Base-by-base conservation (phyloP, 306 rosid species). In the Sphenostylis stenocarpa region DNA sequence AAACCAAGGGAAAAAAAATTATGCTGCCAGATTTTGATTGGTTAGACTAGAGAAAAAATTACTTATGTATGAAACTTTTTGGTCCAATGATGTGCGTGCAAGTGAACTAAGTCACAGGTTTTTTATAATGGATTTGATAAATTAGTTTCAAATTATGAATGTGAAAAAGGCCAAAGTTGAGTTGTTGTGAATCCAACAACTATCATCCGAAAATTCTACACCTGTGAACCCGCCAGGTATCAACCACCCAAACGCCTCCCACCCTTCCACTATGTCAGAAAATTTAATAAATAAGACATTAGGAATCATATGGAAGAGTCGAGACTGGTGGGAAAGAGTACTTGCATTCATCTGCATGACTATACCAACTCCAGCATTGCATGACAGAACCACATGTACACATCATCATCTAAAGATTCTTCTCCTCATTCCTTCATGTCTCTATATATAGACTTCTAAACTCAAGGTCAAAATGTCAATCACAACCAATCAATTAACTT, bases 281-380 rank as follows among this genome's bases (percentile, higher is more conserved):
- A 78, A 58, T 43, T 33, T 17, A 73, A 2, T 23, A 23, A 48
- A 28, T 14, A 60, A n/a, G 19, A 34, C n/a, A 38, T 31, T 67
- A 13, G 20, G 80, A 84, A 70, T 64, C 67, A 20, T 26, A 45
- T 63, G 17, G 39, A 45, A 70, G 79, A 70, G 72, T 75, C 76
- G 70, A 56, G 72, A 64, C 68, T 48, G 73, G 23, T 62, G 80
- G 2, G 87, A 80, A 80, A 79, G 3, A 52, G 80, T 64, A 45
- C 71, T 38, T 76, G 41, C 47, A 68, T 15, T 70, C 20, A 23
- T 29, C 28, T 80, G 34, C 71, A 77, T 67, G 64, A 53, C 78
- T 55, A 19, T 44, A 85, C 78, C 85, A 81, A 74, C 85, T 81
- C 85, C 85, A 77, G 34, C 58, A 77, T 74, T 66, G 19, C 34